Evolutionary conservation across 139 green algal genomes (phyloP).

Genomic region (Chlorella sorokiniana): DNA sequence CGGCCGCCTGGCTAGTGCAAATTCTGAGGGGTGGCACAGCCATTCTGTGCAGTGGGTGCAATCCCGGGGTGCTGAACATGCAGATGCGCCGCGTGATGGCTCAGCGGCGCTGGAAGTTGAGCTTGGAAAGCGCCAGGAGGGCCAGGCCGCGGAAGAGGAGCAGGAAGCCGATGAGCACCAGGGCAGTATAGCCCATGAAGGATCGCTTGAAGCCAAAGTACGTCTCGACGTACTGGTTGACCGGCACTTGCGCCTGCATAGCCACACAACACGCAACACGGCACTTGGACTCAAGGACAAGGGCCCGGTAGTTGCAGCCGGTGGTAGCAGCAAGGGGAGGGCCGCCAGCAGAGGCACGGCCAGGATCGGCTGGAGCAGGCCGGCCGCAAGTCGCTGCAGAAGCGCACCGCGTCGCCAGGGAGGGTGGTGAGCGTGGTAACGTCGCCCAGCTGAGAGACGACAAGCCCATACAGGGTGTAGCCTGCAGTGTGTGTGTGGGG

Average conservation of each 20-base stretch:
- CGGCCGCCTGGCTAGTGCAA: too few relatives aligned
- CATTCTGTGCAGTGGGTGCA: too few relatives aligned
- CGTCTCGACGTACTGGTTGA: not conserved
- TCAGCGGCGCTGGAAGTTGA: conserved; percentile 34
- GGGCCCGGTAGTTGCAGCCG: not conserved
- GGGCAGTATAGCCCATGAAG: not conserved
- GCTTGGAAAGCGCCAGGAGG: conserved; percentile 6
- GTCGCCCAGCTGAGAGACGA: conserved; percentile 24
- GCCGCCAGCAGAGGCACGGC: not conserved
- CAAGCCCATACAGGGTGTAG: conserved; percentile 33
- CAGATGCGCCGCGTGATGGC: too few relatives aligned
- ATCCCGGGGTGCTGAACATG: too few relatives aligned
- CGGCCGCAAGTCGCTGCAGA: not conserved
- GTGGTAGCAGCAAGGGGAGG: not conserved
- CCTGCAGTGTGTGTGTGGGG: not conserved
- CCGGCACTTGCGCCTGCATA: not conserved
- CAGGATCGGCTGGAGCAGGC: not conserved
- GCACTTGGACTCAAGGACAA: not conserved
- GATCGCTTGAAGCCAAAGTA: conserved; percentile 19
- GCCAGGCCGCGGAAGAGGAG: not conserved
- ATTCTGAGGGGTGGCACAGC: too few relatives aligned
- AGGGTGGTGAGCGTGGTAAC: not conserved
- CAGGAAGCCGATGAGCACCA: conserved; percentile 5
- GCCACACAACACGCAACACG: too few relatives aligned
- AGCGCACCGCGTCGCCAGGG: not conserved